These are phyloP conservation scores for Aureobasidium leucospermi DNA, from an alignment of 2,329 filamentous ascomycete species.

Conservation along the genomic window DNA sequence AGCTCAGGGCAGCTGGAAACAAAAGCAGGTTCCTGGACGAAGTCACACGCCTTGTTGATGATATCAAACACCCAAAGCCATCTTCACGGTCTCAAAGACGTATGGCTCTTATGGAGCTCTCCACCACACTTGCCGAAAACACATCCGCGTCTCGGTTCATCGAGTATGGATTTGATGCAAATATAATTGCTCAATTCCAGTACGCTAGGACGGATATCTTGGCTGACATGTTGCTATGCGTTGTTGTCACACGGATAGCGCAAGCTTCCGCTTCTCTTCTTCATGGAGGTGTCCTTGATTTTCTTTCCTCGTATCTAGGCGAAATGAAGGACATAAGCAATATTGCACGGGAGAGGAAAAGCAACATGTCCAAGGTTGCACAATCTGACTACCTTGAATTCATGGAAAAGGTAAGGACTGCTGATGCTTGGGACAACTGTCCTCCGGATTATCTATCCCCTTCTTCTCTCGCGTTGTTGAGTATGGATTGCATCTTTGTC, in stretches of 20 bases:
- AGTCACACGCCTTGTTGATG: conserved; percentile 50
- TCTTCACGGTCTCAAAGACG: conserved; percentile 42
- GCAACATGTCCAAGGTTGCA: conserved; percentile 61
- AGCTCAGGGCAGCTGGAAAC: conserved; percentile 52
- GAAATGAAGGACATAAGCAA: conserved; percentile 49
- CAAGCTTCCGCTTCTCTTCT: conserved; percentile 50
- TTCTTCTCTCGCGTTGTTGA: conserved; percentile 55
- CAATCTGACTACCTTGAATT: conserved; percentile 51
- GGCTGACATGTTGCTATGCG: conserved; percentile 56
- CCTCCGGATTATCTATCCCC: conserved; percentile 50
- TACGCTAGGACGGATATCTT: conserved; percentile 32
- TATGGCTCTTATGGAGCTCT: conserved; percentile 50
- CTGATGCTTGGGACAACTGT: conserved; percentile 50
- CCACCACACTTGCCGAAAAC: conserved; percentile 48
- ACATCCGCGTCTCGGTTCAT: conserved; percentile 63
- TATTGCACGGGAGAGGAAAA: conserved; percentile 57
- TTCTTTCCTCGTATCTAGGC: conserved; percentile 51
- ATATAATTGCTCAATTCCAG: conserved; percentile 56
- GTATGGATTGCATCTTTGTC: conserved; percentile 25
- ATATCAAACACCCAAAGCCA: conserved; percentile 43
- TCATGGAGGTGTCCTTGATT: conserved; percentile 17
- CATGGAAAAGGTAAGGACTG: conserved; percentile 42
- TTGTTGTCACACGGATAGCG: conserved; percentile 54
- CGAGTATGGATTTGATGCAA: conserved; percentile 63
- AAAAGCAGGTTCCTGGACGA: conserved; percentile 51